Evolutionary conservation across 2,329 filamentous ascomycete genomes (phyloP).

Genomic region (Phaeosphaeria sp.): DNA sequence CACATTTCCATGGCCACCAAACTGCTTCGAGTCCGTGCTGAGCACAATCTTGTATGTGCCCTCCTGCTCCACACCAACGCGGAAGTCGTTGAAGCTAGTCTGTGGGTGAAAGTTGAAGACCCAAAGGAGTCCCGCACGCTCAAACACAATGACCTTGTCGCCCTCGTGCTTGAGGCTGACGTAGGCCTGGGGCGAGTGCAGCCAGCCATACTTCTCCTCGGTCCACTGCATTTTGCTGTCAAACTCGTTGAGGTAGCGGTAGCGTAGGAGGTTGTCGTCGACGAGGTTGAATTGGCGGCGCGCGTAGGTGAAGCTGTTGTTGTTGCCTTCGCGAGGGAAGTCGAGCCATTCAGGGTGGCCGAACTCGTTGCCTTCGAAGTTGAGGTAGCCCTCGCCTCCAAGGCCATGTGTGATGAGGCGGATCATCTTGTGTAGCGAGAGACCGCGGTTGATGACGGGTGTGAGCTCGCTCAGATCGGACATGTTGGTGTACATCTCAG

Average conservation of each 20-base stretch:
- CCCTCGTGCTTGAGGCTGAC: conserved; percentile 91
- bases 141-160: conserved; percentile 96
- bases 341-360: conserved; percentile 99
- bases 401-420: conserved; percentile 88
- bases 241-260: conserved; percentile 91
- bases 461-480: conserved; percentile 84
- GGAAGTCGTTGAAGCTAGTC: conserved; percentile 88
- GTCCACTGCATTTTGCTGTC: conserved; percentile 88
- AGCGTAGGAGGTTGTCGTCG: conserved; percentile 84
- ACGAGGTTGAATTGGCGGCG: conserved; percentile 92
- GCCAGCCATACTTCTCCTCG: conserved; percentile 91
- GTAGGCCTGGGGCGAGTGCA: conserved; percentile 84
- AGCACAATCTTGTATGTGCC: conserved; percentile 90
- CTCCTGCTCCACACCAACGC: conserved; percentile 82
- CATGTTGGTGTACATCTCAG: conserved; percentile 98
- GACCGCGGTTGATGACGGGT: conserved; percentile 84
- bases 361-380: conserved; percentile 99
- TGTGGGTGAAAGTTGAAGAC: conserved; percentile 95
- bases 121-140: conserved; percentile 87
- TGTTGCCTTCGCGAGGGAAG: conserved; percentile 91
- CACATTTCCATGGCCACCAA: conserved; percentile 81
- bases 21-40: conserved; percentile 77
- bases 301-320: conserved; percentile 94
- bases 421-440: conserved; percentile 97
- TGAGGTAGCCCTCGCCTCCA: conserved; percentile 95